Conservation (phyloP, 805 yeast species). For the Blastobotrys americana region DNA sequence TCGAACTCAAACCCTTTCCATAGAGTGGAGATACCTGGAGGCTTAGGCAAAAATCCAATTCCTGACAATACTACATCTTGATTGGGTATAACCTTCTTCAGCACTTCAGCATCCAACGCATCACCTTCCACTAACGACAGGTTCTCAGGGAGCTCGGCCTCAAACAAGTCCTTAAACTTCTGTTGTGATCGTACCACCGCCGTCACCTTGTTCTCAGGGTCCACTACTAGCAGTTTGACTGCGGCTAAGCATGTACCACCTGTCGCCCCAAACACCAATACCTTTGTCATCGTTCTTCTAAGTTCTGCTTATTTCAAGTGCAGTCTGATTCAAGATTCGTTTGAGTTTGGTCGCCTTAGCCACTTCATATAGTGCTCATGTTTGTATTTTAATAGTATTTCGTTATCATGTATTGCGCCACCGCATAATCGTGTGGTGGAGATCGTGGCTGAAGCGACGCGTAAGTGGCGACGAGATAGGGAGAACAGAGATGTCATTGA, state of each 20-base stretch:
- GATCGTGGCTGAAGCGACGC: too few species aligned
- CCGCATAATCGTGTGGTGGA: too few species aligned
- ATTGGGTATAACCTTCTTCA: background rate
- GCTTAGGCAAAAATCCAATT: slow-evolving; percentile 6
- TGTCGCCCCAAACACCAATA: slow-evolving; percentile 7
- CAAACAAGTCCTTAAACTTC: background rate
- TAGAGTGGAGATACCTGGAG: background rate
- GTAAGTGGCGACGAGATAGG: too few species aligned
- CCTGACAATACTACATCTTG: slow-evolving; percentile 5
- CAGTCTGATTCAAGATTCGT: too few species aligned
- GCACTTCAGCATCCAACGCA: slow-evolving; percentile 3
- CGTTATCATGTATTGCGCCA: too few species aligned
- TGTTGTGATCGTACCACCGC: slow-evolving; percentile 5
- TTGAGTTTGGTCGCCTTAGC: too few species aligned
- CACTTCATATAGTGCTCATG: too few species aligned
- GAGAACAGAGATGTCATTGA: too few species aligned
- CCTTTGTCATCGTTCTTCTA: too few species aligned
- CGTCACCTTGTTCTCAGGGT: slow-evolving; percentile 1
- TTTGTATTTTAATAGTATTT: too few species aligned
- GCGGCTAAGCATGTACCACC: slow-evolving; percentile 4
- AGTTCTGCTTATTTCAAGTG: too few species aligned
- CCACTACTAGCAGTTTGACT: slow-evolving; percentile 3
- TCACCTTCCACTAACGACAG: slow-evolving; percentile 5
- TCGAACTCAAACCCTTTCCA: slow-evolving; percentile 5
- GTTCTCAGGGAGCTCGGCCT: slow-evolving; percentile 1